These are phyloP conservation scores for Phytopythium helicoides DNA, from an alignment of 352 stramenopile genomes.

Conservation along the genomic window DNA sequence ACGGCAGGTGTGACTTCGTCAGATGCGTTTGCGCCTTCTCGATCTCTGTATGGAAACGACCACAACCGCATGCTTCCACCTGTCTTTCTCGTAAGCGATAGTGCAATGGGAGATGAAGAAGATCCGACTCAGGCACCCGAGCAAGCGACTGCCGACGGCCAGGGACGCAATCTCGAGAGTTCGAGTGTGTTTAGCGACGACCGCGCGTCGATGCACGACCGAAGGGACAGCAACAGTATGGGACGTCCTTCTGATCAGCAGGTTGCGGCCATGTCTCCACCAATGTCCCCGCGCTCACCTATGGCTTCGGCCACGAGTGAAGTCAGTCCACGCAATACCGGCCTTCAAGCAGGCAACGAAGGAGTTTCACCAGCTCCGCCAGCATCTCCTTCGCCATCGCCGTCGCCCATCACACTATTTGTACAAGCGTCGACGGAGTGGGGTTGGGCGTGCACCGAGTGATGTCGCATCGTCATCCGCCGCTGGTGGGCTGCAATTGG, in stretches of 20 bases:
- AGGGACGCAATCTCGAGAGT: slow-evolving; percentile 19
- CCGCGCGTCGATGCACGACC: slow-evolving; percentile 15
- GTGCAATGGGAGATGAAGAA: slow-evolving; percentile 30
- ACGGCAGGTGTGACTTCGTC: slow-evolving; percentile 12
- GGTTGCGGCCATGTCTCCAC: slow-evolving; percentile 1
- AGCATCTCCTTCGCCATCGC: slow-evolving; percentile 1
- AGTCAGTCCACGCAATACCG: slow-evolving; percentile 1
- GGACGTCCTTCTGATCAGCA: neutral
- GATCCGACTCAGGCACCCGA: neutral
- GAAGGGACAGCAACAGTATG: neutral
- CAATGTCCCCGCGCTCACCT: slow-evolving; percentile 3
- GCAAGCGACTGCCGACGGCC: slow-evolving; percentile 27
- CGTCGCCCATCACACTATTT: neutral
- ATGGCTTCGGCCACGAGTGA: slow-evolving; percentile 2
- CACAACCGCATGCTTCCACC: slow-evolving; percentile 44
- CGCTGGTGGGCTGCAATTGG: neutral
- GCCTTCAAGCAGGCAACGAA: slow-evolving; percentile 1
- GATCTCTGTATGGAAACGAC: slow-evolving; percentile 7
- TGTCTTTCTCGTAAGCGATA: slow-evolving; percentile 85
- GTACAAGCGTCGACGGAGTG: slow-evolving; percentile 5
- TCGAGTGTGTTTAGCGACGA: slow-evolving; percentile 36
- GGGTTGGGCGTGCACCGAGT: slow-evolving; percentile 25
- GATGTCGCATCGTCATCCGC: slow-evolving; percentile 53
- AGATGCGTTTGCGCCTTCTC: slow-evolving; percentile 5
- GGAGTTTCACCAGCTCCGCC: neutral